Conservation (phyloP, 805 yeast species). For the Pichia eremophila region DNA sequence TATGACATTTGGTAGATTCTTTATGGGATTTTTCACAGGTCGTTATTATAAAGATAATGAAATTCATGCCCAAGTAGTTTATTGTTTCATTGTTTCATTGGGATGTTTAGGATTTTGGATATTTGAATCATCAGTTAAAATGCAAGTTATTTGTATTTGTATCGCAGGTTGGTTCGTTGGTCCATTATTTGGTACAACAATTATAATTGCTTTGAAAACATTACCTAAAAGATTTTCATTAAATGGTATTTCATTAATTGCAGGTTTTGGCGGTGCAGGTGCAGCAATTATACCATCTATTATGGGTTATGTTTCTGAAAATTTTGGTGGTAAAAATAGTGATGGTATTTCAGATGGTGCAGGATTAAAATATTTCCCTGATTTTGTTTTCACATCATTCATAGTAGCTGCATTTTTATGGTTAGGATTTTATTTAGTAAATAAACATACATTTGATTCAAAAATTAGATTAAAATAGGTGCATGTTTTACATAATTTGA, state of each 20-base stretch:
- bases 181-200: conserved; percentile 58
- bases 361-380: conserved; percentile 27
- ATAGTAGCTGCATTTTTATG: conserved; percentile 19
- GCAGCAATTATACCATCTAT: conserved; percentile 67
- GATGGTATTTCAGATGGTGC: conserved; percentile 15
- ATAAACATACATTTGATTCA: conserved; percentile 13
- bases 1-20: conserved; percentile 39
- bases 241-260: conserved; percentile 61
- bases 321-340: conserved; percentile 10
- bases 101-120: conserved; percentile 28
- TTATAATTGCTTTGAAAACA: conserved; percentile 51
- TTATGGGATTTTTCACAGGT: conserved; percentile 41
- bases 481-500: too few relatives aligned
- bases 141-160: conserved; percentile 30
- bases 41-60: conserved; percentile 30
- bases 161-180: conserved; percentile 42
- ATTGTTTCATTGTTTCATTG: conserved; percentile 27
- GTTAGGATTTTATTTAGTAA: conserved; percentile 18
- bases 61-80: conserved; percentile 33
- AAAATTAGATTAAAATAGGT: conserved; percentile 9
- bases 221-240: conserved; percentile 55
- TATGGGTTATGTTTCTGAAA: conserved; percentile 40
- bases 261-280: conserved; percentile 81
- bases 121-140: conserved; percentile 11
- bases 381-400: conserved; percentile 16